Evolutionary conservation across 805 yeast species (phyloP), one percentile per base, ranked within the genome.

Genomic region (Komagataella kurtzmanii): DNA sequence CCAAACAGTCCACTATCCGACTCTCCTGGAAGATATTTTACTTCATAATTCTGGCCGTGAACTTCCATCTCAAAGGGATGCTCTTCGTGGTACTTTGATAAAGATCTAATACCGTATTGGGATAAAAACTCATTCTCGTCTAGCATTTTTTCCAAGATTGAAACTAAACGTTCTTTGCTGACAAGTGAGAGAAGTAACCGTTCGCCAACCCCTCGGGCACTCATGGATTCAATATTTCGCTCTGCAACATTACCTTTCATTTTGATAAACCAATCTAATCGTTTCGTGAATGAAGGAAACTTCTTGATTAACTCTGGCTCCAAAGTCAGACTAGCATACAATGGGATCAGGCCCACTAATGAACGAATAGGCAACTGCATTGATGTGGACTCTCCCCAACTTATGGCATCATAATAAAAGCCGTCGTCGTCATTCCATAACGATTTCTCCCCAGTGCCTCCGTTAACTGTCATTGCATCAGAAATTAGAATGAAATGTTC

Each of bases 1-100:
- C 97, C 97, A 74, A 89, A 89, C 79, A 90, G 78, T 4, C 96
- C 96, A 5, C 95, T 83, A 62, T 88, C 91, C 24, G 95, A 85
- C 62, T 88, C 96, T 30, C 95, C 96, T 4, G 95, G 84, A 51
- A 88, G 75, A 65, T 88, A 88, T 54, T 77, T 76, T 36, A 88
- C 90, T 47, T 73, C 70, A 66, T 82, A 89, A 45, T 74, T 71
- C 57, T 79, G 74, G 17, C 95, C 95, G 64, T 86, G 75, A 47
- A 89, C 95, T 57, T 81, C 76, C 91, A 88, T 86, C 51, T 79
- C 76, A 61, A 82, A 88, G 6, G 97, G 97, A 64, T 89, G 72
- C 54, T 86, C 76, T 62, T 86, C 85, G 66, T 89, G 97, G 64
- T 71, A 84, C 64, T 87, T 87, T 24, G 97, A 88, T 60, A 89